Conservation (phyloP, 1,284 basidiomycete genomes). For the Hemileia vastatrix region DNA sequence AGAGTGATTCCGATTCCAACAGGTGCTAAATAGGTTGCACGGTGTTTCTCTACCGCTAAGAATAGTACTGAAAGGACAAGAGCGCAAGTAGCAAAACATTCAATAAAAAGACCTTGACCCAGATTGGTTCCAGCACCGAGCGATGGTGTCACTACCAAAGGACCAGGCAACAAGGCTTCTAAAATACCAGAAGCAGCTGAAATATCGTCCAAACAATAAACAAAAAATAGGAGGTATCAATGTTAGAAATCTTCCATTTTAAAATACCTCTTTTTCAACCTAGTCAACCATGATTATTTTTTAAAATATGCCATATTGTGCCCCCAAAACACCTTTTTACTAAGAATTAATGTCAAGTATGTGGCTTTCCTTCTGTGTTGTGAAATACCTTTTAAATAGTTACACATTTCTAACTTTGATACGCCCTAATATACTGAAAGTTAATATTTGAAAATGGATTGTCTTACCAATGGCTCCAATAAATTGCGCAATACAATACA, state of each 20-base stretch:
- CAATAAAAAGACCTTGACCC: slow-evolving; percentile 9
- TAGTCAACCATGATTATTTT: too few relatives aligned
- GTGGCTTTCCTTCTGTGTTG: too few relatives aligned
- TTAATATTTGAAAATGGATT: not conserved
- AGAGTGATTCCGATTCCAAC: slow-evolving; percentile 14
- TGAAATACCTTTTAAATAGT: too few relatives aligned
- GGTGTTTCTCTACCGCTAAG: slow-evolving; percentile 16
- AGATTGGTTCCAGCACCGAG: slow-evolving; percentile 5
- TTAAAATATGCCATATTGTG: too few relatives aligned
- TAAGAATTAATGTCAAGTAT: too few relatives aligned
- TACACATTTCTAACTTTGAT: too few relatives aligned
- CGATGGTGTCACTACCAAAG: slow-evolving; percentile 5
- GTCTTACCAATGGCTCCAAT: not conserved
- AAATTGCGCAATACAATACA: slow-evolving; percentile 25
- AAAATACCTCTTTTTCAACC: too few relatives aligned
- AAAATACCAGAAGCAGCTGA: slow-evolving; percentile 8
- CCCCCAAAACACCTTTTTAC: too few relatives aligned
- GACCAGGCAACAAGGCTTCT: slow-evolving; percentile 4
- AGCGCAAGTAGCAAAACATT: slow-evolving; percentile 8
- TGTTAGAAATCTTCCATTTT: too few relatives aligned
- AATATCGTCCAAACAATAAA: too few relatives aligned
- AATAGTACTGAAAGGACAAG: slow-evolving; percentile 15
- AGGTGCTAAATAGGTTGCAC: slow-evolving; percentile 11
- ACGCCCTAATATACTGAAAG: too few relatives aligned
- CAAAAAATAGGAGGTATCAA: too few relatives aligned